Conservation (phyloP, 371 early-diverging fungal genomes). For the Zancudomyces culisetae region DNA sequence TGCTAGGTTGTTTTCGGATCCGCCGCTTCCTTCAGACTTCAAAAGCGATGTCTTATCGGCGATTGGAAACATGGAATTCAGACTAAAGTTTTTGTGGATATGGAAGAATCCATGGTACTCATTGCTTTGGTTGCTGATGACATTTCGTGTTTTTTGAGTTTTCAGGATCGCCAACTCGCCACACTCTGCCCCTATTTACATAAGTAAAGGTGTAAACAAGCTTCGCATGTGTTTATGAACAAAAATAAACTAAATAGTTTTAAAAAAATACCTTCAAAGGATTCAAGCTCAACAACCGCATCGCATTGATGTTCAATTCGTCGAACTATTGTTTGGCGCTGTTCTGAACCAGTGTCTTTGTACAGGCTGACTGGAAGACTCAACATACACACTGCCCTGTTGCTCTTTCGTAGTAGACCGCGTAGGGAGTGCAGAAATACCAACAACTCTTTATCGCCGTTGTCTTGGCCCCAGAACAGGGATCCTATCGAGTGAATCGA, state of each 20-base stretch:
- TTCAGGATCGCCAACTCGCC: constrained; percentile 9
- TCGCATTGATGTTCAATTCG: constrained; percentile 68
- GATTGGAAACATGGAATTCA: constrained; percentile 58
- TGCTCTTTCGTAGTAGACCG: constrained; percentile 51
- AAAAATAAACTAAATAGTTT: too few relatives aligned
- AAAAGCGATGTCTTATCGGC: constrained; percentile 46
- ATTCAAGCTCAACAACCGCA: constrained; percentile 72
- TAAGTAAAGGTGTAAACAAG: too few relatives aligned
- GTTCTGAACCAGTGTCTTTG: constrained; percentile 10
- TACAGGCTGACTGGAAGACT: constrained; percentile 69
- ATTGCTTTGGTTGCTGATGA: constrained; percentile 23
- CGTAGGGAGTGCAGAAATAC: constrained; percentile 56
- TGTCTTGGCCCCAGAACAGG: constrained; percentile 46
- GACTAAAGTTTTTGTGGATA: constrained; percentile 55
- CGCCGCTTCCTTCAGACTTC: constrained; percentile 31
- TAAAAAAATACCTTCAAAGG: constrained; percentile 77
- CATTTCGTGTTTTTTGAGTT: constrained; percentile 18
- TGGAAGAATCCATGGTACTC: constrained; percentile 80
- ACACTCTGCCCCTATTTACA: too few relatives aligned
- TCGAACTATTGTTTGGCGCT: constrained; percentile 30
- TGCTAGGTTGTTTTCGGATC: constrained; percentile 44
- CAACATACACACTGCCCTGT: constrained; percentile 55
- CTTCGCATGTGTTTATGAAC: too few relatives aligned
- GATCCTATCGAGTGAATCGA: constrained; percentile 61
- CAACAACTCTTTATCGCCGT: constrained; percentile 9